These are phyloP conservation scores for Austroboletus niveus DNA, from an alignment of 1,284 basidiomycete genomes.

Conservation along the genomic window DNA sequence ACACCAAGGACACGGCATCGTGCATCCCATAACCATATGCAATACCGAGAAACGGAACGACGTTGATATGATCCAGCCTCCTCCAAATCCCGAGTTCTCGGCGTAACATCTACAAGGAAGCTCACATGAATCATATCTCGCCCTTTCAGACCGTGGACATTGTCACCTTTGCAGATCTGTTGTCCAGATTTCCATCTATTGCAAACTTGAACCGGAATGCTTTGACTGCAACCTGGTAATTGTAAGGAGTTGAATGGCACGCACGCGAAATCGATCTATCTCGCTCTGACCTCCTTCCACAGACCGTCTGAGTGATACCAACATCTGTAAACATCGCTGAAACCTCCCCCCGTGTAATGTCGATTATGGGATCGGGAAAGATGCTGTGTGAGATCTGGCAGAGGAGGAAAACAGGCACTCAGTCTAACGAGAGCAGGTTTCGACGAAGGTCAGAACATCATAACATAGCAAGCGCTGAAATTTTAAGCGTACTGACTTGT, in stretches of 20 bases:
- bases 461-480: no score
- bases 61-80: conserved; percentile 6
- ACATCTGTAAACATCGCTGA: conserved; percentile 7
- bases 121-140: no score
- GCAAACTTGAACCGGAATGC: neutral
- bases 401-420: neutral
- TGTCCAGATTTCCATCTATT: neutral
- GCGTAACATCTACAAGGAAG: conserved; percentile 1
- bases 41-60: neutral
- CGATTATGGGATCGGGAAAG: neutral
- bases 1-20: conserved; percentile 12
- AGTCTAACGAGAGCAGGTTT: no score
- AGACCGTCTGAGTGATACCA: neutral
- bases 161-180: neutral
- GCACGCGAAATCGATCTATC: no score
- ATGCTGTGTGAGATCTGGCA: conserved; percentile 3
- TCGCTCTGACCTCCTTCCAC: no score
- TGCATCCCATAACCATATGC: conserved; percentile 10
- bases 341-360: conserved; percentile 1
- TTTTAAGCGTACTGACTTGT: no score
- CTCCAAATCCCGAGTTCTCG: conserved; percentile 11
- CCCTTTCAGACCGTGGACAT: no score
- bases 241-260: no score
- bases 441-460: no score
- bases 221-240: conserved; percentile 19